Conservation (phyloP, 1,139 yeast genomes). For the Nakaseomyces uthaithaninus region DNA sequence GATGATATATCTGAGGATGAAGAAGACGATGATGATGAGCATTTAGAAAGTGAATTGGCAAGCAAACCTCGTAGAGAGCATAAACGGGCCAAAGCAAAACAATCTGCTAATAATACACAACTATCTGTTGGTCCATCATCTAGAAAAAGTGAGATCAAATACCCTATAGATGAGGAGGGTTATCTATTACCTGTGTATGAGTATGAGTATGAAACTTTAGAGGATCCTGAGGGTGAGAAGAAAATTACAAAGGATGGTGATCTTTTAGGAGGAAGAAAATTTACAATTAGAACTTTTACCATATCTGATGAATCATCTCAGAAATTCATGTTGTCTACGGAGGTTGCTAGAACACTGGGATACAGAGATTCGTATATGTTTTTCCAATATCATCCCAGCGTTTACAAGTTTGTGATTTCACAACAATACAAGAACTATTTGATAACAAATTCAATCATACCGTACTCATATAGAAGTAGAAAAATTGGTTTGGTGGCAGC, state of each 20-base stretch:
- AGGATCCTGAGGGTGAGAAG: conserved; percentile 70
- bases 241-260: conserved; percentile 67
- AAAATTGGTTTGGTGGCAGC: conserved; percentile 88
- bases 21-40: conserved; percentile 6
- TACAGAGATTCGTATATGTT: conserved; percentile 87
- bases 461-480: conserved; percentile 86
- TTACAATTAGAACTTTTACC: conserved; percentile 74
- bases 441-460: conserved; percentile 73
- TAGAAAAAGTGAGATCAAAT: conserved; percentile 7
- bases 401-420: conserved; percentile 66
- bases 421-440: conserved; percentile 78
- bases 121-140: not conserved
- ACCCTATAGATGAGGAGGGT: conserved; percentile 37
- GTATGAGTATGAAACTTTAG: conserved; percentile 77
- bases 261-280: conserved; percentile 67
- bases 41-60: not conserved
- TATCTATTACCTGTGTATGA: conserved; percentile 47
- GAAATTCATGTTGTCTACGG: conserved; percentile 85
- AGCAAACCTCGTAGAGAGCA: not conserved
- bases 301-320: conserved; percentile 64
- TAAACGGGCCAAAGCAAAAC: conserved; percentile 3
- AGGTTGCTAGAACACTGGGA: conserved; percentile 91
- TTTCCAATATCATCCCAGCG: conserved; percentile 68
- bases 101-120: not conserved
- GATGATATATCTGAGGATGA: conserved; percentile 17